Evolutionary conservation across 2,329 filamentous ascomycete genomes (phyloP).

Genomic region (Nemania sp.): DNA sequence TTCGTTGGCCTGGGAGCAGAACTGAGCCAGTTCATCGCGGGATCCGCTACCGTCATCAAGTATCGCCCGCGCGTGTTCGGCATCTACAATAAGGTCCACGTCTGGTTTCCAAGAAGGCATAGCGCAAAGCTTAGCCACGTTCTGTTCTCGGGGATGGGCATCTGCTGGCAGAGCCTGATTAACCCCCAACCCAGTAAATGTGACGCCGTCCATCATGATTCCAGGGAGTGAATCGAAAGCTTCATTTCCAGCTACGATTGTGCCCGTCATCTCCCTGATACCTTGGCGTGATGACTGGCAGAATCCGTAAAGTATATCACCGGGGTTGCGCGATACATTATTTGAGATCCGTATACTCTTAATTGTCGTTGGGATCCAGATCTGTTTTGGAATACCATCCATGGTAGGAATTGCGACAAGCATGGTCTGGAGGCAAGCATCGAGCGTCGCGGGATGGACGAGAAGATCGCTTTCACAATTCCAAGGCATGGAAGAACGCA

Average conservation of each 20-base stretch:
- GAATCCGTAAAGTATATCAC: constrained; percentile 13
- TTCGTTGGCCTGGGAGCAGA: constrained; percentile 17
- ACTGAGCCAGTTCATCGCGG: constrained; percentile 9
- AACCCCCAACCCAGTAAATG: constrained; percentile 19
- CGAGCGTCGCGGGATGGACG: constrained; percentile 22
- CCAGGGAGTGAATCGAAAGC: constrained; percentile 12
- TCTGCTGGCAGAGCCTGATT: constrained; percentile 12
- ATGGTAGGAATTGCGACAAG: constrained; percentile 20
- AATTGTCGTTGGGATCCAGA: constrained; percentile 26
- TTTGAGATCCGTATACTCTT: constrained; percentile 17
- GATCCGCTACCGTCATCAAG: constrained; percentile 9
- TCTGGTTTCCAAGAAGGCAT: constrained; percentile 18
- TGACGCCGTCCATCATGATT: constrained; percentile 19
- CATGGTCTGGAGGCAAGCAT: constrained; percentile 27
- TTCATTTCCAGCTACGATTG: constrained; percentile 21
- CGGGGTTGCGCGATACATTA: neutral
- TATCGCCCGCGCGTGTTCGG: neutral
- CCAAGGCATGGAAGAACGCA: constrained; percentile 15
- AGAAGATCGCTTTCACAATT: constrained; percentile 15
- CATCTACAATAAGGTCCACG: constrained; percentile 15
- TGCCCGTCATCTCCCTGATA: constrained; percentile 24
- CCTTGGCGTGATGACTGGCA: constrained; percentile 21
- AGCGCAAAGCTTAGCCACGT: constrained; percentile 14
- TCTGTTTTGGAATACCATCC: constrained; percentile 22
- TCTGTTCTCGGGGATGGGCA: constrained; percentile 1